Conservation (phyloP, 176 grass and related monocot species). For the Triticum turgidum region DNA sequence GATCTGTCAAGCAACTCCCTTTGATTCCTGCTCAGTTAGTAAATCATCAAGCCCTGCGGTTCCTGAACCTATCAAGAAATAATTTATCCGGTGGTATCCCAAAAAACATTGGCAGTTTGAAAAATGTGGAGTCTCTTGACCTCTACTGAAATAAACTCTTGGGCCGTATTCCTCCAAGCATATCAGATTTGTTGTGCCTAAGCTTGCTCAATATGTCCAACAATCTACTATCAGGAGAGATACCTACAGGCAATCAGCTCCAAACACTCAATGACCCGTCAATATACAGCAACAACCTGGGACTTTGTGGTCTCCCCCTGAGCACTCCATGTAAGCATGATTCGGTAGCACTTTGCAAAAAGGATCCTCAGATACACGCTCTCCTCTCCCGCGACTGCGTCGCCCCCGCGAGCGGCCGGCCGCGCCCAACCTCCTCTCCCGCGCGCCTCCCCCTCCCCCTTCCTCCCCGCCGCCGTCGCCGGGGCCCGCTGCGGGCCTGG, state of each 20-base stretch:
- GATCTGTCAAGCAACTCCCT: constrained; percentile 14
- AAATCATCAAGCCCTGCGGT: neutral
- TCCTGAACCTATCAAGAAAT: constrained; percentile 32
- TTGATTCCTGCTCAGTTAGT: neutral
- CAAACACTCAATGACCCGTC: constrained; percentile 6
- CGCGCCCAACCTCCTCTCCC: too few relatives aligned
- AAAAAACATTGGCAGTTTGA: neutral
- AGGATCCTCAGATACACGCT: too few relatives aligned
- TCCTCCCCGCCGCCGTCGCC: too few relatives aligned
- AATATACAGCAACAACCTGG: constrained; percentile 23
- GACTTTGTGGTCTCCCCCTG: too few relatives aligned
- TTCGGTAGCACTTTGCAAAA: too few relatives aligned
- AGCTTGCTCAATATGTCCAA: neutral
- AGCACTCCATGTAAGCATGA: too few relatives aligned
- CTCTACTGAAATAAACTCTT: constrained; percentile 4
- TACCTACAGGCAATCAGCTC: constrained; percentile 16
- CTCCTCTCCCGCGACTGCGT: too few relatives aligned
- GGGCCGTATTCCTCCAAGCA: constrained; percentile 6
- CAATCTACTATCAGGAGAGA: neutral
- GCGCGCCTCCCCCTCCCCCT: too few relatives aligned
- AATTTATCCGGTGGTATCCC: neutral
- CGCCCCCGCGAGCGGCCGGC: too few relatives aligned
- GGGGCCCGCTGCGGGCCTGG: too few relatives aligned
- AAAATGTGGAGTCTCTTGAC: constrained; percentile 16
- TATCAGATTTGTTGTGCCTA: neutral